Conservation (phyloP, 2,329 filamentous ascomycete genomes). For the Stemphylium vesicarium region DNA sequence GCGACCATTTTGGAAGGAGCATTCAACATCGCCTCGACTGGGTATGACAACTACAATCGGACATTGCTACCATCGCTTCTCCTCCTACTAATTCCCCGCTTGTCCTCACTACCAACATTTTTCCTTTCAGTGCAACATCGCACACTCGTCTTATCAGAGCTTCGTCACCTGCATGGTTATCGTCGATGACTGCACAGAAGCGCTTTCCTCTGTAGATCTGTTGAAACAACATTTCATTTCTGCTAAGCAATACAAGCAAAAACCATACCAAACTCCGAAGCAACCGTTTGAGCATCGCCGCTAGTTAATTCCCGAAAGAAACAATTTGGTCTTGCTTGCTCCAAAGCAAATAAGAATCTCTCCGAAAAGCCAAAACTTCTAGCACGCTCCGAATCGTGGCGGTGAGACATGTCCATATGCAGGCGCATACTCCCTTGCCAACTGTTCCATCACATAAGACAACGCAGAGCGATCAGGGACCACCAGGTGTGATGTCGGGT, state of each 20-base stretch:
- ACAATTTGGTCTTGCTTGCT: background rate
- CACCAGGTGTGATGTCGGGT: slow-evolving; percentile 29
- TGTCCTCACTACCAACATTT: background rate
- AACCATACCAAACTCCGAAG: background rate
- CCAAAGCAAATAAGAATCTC: background rate
- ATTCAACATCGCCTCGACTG: background rate
- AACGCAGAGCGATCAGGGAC: slow-evolving; percentile 22
- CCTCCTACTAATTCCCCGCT: background rate
- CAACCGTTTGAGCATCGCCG: background rate
- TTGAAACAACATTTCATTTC: background rate
- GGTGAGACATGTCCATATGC: slow-evolving; percentile 2
- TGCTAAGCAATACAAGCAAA: background rate
- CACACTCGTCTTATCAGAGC: background rate
- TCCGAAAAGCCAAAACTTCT: background rate
- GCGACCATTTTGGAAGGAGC: background rate
- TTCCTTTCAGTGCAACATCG: background rate
- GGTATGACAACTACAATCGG: slow-evolving; percentile 10
- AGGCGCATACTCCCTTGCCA: background rate
- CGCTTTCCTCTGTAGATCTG: background rate
- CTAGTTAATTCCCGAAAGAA: slow-evolving; percentile 2
- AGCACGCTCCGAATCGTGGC: background rate
- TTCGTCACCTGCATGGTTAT: background rate
- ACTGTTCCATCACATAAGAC: slow-evolving; percentile 7
- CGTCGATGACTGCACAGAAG: background rate
- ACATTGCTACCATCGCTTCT: background rate